These are phyloP conservation scores for Pascua guehoae DNA, from an alignment of 1,284 basidiomycete species.

Conservation along the genomic window DNA sequence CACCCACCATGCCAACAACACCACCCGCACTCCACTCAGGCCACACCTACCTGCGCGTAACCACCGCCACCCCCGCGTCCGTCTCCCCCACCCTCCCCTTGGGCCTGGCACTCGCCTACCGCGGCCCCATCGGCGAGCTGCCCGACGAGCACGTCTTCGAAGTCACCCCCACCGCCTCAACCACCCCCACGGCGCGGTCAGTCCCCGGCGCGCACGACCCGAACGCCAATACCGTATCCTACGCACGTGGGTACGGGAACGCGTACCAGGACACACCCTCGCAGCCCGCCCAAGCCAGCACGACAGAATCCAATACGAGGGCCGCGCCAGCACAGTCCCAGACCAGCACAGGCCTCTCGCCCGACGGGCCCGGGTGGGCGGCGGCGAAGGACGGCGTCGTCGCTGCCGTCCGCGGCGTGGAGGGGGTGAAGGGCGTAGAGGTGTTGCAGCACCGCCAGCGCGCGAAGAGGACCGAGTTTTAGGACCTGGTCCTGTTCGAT, in stretches of 20 bases:
- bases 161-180: conserved; percentile 17
- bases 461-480: conserved; percentile 37
- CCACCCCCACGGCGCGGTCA: background rate
- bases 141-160: conserved; percentile 43
- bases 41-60: background rate
- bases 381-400: conserved; percentile 14
- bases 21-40: background rate
- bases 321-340: no score
- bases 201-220: background rate
- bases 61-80: background rate
- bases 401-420: conserved; percentile 18
- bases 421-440: conserved; percentile 31
- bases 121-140: conserved; percentile 42
- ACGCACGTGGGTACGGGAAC: no score
- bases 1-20: no score
- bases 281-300: no score
- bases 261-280: no score
- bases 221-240: background rate
- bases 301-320: no score
- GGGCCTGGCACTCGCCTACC: conserved; percentile 20
- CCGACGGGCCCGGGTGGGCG: conserved; percentile 16
- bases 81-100: background rate
- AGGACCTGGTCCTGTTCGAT: background rate
- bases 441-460: conserved; percentile 35
- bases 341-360: conserved; percentile 9